phyloP scores from a whole-genome alignment of 2,329 filamentous ascomycete species.

The Furcasterigmium furcatum region DNA sequence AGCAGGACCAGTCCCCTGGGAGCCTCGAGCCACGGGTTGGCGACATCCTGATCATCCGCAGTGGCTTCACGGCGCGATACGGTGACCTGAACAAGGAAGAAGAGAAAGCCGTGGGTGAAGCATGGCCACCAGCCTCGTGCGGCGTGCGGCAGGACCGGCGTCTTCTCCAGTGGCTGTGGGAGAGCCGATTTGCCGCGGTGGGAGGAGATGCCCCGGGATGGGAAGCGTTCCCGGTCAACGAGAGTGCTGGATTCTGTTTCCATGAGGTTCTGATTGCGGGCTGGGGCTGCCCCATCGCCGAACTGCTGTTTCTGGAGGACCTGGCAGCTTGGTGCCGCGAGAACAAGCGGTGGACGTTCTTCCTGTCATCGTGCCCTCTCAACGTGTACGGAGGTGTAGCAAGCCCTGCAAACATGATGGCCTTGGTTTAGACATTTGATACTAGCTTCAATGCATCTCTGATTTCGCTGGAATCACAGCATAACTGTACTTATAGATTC shows the following conservation, averaged over 20 bases:
- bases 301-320: constrained; percentile 1
- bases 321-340: neutral
- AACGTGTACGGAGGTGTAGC: neutral
- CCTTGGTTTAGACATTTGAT: neutral
- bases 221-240: neutral
- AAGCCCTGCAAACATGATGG: constrained; percentile 2
- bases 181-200: neutral
- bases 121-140: neutral
- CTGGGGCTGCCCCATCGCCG: constrained; percentile 1
- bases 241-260: neutral
- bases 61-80: constrained; percentile 1
- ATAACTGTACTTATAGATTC: no score
- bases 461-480: neutral
- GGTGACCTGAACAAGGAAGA: neutral
- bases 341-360: constrained; percentile 1
- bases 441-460: neutral
- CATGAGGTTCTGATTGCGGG: constrained; percentile 1
- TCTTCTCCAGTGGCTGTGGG: constrained; percentile 1
- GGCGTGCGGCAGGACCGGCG: neutral
- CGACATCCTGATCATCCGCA: constrained; percentile 40
- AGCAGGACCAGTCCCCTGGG: neutral
- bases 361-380: constrained; percentile 1
- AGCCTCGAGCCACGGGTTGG: constrained; percentile 25
- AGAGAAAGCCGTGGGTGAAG: neutral
- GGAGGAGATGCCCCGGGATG: constrained; percentile 1